phyloP scores from a whole-genome alignment of 805 yeast species.

The Priceomyces fermenticarens region DNA sequence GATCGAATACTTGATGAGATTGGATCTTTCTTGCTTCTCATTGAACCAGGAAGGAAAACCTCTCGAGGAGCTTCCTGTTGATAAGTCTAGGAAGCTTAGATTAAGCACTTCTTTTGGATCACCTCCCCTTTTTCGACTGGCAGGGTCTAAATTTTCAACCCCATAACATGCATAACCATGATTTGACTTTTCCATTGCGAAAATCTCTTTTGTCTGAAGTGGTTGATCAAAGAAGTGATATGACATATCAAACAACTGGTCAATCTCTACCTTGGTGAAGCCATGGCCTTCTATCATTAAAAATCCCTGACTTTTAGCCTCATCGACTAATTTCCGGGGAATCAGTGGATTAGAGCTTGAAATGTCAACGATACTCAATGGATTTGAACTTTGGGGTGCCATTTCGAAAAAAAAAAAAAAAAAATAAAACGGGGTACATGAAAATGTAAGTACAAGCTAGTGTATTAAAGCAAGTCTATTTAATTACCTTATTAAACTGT shows the following conservation, averaged over 20 bases:
- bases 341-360: slow-evolving; percentile 39
- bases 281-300: slow-evolving; percentile 66
- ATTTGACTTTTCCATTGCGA: slow-evolving; percentile 52
- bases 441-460: too few species aligned
- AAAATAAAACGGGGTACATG: too few species aligned
- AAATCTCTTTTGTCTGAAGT: slow-evolving; percentile 45
- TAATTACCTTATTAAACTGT: too few species aligned
- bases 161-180: slow-evolving; percentile 58
- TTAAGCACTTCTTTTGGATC: slow-evolving; percentile 74
- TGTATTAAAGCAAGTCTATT: too few species aligned
- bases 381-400: slow-evolving; percentile 24
- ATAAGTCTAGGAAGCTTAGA: slow-evolving; percentile 52
- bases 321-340: slow-evolving; percentile 51
- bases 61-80: slow-evolving; percentile 39
- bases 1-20: slow-evolving; percentile 33
- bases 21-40: slow-evolving; percentile 35
- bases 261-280: slow-evolving; percentile 55
- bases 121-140: slow-evolving; percentile 33
- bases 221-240: slow-evolving; percentile 52
- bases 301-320: slow-evolving; percentile 65
- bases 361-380: slow-evolving; percentile 58
- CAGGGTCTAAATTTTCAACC: slow-evolving; percentile 49
- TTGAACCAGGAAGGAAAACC: slow-evolving; percentile 52
- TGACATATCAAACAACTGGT: slow-evolving; percentile 47
- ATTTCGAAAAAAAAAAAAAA: too few species aligned